These are phyloP conservation scores for Ploettnerulaceae sp. DNA, from an alignment of 2,329 filamentous ascomycete genomes.

Conservation along the genomic window DNA sequence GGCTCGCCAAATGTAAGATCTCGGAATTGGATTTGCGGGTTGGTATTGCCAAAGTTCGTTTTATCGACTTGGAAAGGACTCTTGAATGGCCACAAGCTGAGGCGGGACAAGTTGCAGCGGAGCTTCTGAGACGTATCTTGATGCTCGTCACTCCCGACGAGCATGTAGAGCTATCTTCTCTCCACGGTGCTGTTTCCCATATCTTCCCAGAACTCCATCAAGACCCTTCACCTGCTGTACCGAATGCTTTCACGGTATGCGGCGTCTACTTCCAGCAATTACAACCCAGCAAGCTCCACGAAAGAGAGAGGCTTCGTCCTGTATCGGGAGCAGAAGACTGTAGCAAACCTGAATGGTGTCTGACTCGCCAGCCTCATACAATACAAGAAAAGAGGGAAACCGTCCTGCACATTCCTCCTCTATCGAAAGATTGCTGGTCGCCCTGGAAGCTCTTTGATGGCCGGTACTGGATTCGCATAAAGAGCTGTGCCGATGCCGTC, in stretches of 20 bases:
- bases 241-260: conserved; percentile 20
- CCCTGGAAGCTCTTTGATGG: conserved; percentile 47
- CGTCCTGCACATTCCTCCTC: background rate
- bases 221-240: background rate
- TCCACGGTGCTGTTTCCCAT: conserved; percentile 37
- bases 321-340: background rate
- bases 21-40: conserved; percentile 29
- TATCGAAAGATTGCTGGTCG: conserved; percentile 11
- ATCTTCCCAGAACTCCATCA: conserved; percentile 37
- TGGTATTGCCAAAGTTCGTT: conserved; percentile 32
- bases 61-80: conserved; percentile 12
- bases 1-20: conserved; percentile 47
- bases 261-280: conserved; percentile 22
- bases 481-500: conserved; percentile 9
- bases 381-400: background rate
- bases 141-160: conserved; percentile 45
- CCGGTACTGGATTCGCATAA: conserved; percentile 55
- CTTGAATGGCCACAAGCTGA: background rate
- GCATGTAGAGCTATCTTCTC: conserved; percentile 39
- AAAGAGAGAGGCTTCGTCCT: background rate
- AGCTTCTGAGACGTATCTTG: conserved; percentile 44
- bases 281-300: background rate
- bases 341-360: conserved; percentile 16
- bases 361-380: conserved; percentile 25
- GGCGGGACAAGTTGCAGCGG: conserved; percentile 35